These are phyloP conservation scores for Pichia kudriavzevii DNA, from an alignment of 1,139 yeast genomes.

Conservation along the genomic window DNA sequence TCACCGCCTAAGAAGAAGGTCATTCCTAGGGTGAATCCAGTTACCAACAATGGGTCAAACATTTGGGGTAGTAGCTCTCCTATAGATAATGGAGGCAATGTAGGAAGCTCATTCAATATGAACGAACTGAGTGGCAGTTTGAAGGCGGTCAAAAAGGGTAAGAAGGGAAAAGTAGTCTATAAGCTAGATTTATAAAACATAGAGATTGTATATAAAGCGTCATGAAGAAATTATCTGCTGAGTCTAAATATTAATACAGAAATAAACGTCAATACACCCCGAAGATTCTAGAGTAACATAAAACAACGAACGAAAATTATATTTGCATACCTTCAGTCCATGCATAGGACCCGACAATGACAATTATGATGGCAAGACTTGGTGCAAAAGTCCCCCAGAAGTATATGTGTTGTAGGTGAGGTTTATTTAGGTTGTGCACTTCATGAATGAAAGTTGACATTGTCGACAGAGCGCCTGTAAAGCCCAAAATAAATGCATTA, in stretches of 20 bases:
- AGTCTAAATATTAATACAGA: neutral
- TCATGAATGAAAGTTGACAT: slow-evolving; percentile 73
- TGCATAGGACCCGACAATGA: slow-evolving; percentile 47
- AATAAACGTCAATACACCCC: no score
- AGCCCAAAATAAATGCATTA: slow-evolving; percentile 57
- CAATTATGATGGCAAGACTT: slow-evolving; percentile 36
- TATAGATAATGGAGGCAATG: slow-evolving; percentile 1
- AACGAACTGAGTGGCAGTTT: slow-evolving; percentile 18
- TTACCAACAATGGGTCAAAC: slow-evolving; percentile 26
- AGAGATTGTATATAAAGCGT: neutral
- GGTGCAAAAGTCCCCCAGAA: slow-evolving; percentile 32
- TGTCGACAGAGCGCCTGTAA: slow-evolving; percentile 73
- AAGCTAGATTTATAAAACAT: slow-evolving; percentile 33
- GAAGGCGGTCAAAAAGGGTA: slow-evolving; percentile 25
- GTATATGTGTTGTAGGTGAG: slow-evolving; percentile 28
- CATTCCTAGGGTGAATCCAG: slow-evolving; percentile 33
- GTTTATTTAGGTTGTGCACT: slow-evolving; percentile 34
- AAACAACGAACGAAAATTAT: neutral
- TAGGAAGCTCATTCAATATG: slow-evolving; percentile 18
- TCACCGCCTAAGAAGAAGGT: slow-evolving; percentile 35
- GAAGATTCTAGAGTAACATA: neutral
- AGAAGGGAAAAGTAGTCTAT: slow-evolving; percentile 38
- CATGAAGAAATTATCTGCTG: neutral
- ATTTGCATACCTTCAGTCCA: slow-evolving; percentile 37
- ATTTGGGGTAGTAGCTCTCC: slow-evolving; percentile 26